phyloP scores from a whole-genome alignment of 75 land plant species.

The Sequoiadendron giganteum region DNA sequence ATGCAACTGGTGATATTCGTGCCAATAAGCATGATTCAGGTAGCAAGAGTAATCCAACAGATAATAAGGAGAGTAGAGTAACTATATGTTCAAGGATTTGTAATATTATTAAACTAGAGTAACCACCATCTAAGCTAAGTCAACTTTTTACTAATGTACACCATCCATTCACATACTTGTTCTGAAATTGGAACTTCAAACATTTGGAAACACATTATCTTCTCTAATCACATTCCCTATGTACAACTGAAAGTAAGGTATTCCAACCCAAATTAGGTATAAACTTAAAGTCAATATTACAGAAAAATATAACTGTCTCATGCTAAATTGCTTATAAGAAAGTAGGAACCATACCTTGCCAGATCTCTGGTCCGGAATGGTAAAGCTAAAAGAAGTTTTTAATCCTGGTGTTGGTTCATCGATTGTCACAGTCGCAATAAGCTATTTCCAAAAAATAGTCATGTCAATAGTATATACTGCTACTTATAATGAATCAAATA shows the following conservation, averaged over 20 bases:
- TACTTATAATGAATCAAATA: not conserved
- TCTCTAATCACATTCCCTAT: not conserved
- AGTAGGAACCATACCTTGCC: constrained; percentile 62
- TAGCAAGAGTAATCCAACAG: not conserved
- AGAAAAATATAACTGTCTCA: not conserved
- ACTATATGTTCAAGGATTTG: not conserved
- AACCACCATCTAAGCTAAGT: not conserved
- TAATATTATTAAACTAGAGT: not conserved
- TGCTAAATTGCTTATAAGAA: not conserved
- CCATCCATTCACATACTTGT: not conserved
- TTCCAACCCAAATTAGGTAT: not conserved
- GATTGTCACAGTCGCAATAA: constrained; percentile 55
- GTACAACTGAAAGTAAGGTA: not conserved
- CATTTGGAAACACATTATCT: not conserved
- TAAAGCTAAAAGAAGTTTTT: constrained; percentile 61
- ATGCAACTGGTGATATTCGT: too few species aligned
- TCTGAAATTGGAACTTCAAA: not conserved
- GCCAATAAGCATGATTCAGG: not conserved
- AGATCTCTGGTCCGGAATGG: constrained; percentile 82
- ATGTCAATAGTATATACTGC: not conserved
- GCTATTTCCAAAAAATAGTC: constrained; percentile 18
- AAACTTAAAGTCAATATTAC: not conserved
- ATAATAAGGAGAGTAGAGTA: not conserved
- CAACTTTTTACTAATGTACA: not conserved
- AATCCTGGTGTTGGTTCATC: constrained; percentile 74